Evolutionary conservation across 257 asterid species (phyloP), one percentile per base, ranked within the genome.

Genomic region (Prunella vulgaris): DNA sequence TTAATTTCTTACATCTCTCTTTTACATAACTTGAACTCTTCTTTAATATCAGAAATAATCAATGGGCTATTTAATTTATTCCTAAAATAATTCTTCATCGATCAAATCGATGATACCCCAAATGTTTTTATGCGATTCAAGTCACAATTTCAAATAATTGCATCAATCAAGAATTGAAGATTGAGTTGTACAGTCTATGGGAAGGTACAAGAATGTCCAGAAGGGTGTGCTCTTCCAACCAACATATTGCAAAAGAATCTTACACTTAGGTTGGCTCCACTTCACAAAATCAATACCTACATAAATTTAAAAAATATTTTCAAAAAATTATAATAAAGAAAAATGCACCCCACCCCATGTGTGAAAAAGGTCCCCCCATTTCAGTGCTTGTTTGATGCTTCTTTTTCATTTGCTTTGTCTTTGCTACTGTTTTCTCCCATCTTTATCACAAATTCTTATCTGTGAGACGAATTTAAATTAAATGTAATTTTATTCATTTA

Each of bases 281-380:
- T 80, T 57, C 76, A 75, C 71, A 72, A 76, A 79, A 61, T 72
- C 73, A 79, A 59, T 56, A 48, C 32, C 15, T 4, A 10, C 1
- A 48, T 2, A 35, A 59, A 32, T 9, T 4, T 1, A 32, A 5
- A 44, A 46, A 27, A 58, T 3, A 25, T 40, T 64, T 9, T 9
- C 2, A 17, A n/a, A 51, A 32, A 15, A 60, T 30, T 9, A 51
- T 20, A 12, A 10, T 13, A 12, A 52, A 52, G 10, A 75, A 74
- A 38, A 61, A 27, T 38, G 64, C 48, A 73, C 87, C 87, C 93
- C 94, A 82, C 93, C 84, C 97, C 97, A 92, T 92, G 98, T 92
- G 97, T 90, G 27, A 62, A 61, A 68, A 84, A 83, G 93, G 95
- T 88, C 89, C 98, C 97, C 94, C 91, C 79, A 49, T 76, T 80